phyloP scores from a whole-genome alignment of 1,284 basidiomycete genomes.

The Kalmanozyma brasiliensis region DNA sequence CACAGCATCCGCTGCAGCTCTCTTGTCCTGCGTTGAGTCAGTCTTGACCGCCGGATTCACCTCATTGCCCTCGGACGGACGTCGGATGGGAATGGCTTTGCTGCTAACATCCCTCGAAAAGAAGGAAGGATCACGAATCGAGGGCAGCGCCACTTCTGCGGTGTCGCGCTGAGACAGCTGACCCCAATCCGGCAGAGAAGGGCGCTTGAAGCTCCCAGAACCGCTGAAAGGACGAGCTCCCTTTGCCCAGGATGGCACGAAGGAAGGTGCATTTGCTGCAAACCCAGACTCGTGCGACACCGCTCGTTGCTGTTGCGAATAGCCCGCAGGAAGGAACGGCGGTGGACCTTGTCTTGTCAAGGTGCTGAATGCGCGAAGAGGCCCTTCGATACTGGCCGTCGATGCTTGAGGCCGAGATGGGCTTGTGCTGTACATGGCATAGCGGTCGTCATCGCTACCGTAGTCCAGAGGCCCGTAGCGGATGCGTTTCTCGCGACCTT shows the following conservation, averaged over 20 bases:
- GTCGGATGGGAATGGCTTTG: constrained; percentile 56
- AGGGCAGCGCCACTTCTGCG: constrained; percentile 5
- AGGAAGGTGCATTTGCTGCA: constrained; percentile 50
- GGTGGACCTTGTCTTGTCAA: constrained; percentile 35
- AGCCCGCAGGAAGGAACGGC: constrained; percentile 41
- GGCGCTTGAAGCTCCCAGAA: constrained; percentile 33
- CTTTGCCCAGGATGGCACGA: constrained; percentile 51
- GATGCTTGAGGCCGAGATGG: constrained; percentile 49
- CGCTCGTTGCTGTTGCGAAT: constrained; percentile 22
- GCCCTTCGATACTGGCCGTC: constrained; percentile 57
- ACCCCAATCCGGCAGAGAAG: constrained; percentile 46
- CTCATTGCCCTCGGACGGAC: constrained; percentile 31
- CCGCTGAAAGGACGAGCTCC: constrained; percentile 8
- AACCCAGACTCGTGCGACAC: constrained; percentile 39
- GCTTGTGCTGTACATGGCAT: constrained; percentile 17
- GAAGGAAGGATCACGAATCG: constrained; percentile 30
- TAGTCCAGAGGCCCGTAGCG: constrained; percentile 45
- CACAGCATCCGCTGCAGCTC: too few relatives aligned
- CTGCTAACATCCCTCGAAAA: constrained; percentile 26
- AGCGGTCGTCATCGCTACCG: constrained; percentile 28
- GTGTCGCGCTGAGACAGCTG: constrained; percentile 3
- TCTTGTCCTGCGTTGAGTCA: neutral
- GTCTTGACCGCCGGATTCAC: neutral
- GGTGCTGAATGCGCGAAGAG: constrained; percentile 43
- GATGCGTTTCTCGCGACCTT: constrained; percentile 56